Evolutionary conservation across 495 filamentous ascomycete genomes (phyloP), one percentile per base, ranked within the genome.

Genomic region (Lineolata rhizophorae): DNA sequence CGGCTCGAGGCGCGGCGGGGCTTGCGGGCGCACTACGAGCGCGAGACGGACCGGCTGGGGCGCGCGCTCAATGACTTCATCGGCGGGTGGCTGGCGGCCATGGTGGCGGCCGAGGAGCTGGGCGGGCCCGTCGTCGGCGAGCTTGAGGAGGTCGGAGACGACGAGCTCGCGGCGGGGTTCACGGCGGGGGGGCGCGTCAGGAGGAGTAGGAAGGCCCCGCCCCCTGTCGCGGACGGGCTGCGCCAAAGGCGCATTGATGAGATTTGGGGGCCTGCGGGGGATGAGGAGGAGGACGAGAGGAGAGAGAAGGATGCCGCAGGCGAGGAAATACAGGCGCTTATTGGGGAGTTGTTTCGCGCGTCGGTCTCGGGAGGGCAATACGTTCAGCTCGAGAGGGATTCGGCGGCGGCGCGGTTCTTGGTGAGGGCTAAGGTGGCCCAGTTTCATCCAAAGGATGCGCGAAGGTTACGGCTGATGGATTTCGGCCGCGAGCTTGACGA

Each of bases 111-210:
- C 0, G 83, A 93, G 54, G 76, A 80, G 43, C 59, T 81, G 6
- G 83, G 83, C 3, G 83, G 83, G 0, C 82, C 83, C 0, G 71
- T 80, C 4, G 78, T 84, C 1, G 83, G 83, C 8, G 72, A 81
- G 39, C 53, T 69, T 27, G 50, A 70, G 34, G 69, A 73, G 9
- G 57, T 84, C 20, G 62, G 70, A 16, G 61, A 68, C 32, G 56
- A 54, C 5, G 61, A 53, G 11, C 52, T 81, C 27, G 66, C 68
- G 33, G 65, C 68, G 5, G 77, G 76, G 1, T 85, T 82, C 49
- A 79, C 65, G 27, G 58, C 64, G 5, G 67, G 72, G 39, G 79
- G 77, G 3, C 76, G 70, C 39, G 55, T 65, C 1, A 82, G 72
- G 30, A 30, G 38, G 3, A 18, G 31, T 9, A 40, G 39, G 47